These are phyloP conservation scores for Xerocomus spinulosus DNA, from an alignment of 768 basidiomycete genomes.

Conservation along the genomic window DNA sequence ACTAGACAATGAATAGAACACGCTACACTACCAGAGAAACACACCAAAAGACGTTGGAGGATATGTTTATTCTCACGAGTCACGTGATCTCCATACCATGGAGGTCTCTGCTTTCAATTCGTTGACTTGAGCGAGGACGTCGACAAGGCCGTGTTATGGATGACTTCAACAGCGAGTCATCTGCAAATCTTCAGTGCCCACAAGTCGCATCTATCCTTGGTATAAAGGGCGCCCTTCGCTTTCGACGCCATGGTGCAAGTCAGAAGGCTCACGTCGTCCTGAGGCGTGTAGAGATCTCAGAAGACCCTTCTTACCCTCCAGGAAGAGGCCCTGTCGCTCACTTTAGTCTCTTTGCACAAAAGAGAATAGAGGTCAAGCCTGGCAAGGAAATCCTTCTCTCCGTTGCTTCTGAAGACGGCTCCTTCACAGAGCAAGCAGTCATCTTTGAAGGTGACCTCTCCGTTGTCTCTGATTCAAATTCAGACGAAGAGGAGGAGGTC, in stretches of 20 bases:
- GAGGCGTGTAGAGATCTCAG: slow-evolving; percentile 51
- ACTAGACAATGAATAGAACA: no score
- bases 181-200: slow-evolving; percentile 23
- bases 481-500: slow-evolving; percentile 39
- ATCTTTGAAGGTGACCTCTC: slow-evolving; percentile 52
- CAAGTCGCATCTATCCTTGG: slow-evolving; percentile 55
- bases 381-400: slow-evolving; percentile 68
- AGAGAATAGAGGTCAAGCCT: slow-evolving; percentile 64
- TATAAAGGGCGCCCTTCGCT: slow-evolving; percentile 56
- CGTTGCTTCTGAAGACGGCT: slow-evolving; percentile 47
- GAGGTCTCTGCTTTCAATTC: no score
- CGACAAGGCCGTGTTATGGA: slow-evolving; percentile 28
- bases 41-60: no score
- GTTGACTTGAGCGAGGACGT: slow-evolving; percentile 10
- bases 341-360: slow-evolving; percentile 64
- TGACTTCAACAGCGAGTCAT: slow-evolving; percentile 36
- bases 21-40: no score
- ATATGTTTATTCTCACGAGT: slow-evolving; percentile 12
- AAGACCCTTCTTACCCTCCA: slow-evolving; percentile 42
- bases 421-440: slow-evolving; percentile 53
- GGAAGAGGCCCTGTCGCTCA: slow-evolving; percentile 40
- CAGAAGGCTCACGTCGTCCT: slow-evolving; percentile 68
- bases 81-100: slow-evolving; percentile 19
- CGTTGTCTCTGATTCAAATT: slow-evolving; percentile 25
- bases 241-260: slow-evolving; percentile 60